Base-by-base conservation (phyloP, 1,284 basidiomycete genomes). In the Ceratobasidium sp. region DNA sequence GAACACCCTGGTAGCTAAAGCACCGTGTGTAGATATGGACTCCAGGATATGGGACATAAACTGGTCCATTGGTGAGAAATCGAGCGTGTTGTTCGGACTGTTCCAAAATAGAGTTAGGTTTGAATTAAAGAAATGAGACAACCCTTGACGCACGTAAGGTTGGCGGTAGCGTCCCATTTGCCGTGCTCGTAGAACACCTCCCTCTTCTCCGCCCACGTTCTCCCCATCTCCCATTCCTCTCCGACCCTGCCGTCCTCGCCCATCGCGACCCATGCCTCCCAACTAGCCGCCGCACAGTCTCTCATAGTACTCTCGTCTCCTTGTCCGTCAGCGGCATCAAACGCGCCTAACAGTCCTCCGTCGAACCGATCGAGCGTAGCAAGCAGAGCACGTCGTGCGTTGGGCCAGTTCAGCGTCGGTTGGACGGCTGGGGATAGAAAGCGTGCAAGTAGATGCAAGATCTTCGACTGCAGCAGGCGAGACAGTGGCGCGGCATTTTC, bases 31-130 rank as follows among this genome's bases (percentile, higher is more conserved):
- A 3, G 87, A 84, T 13, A 99, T 88, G 4, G 92, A 88, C 3
- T 86, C 85, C 1, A 97, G 84, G 1, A 97, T 87, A 66, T 90
- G 89, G 0, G 86, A 86, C 87, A 99, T 97, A 85, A 97, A 98
- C 18, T 87, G 89, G 83, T 98, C 96, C 97, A 99, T 98, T 0
- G 97, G 90, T 26, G 93, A 93, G 82, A 99, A 98, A 83, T 95
- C 91, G 49, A 97, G 88, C 33, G 86, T 68, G 33, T 68, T 68
- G 26, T 68, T 68, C 18, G 66, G 46, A 6, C 66, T 84, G 18
- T 33, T 87, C 88, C n/a, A 63, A 33, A 89, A 86, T 60, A 85
- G 64, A 79, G 81, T 83, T 56, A 55, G 10, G 63, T 9, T 0
- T 72, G 56, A 18, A 39, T 28, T 23, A 7, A 23, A 20, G 18